Evolutionary conservation across 2,329 filamentous ascomycete genomes (phyloP), one percentile per base, ranked within the genome.

Genomic region (Meredithiella fracta): DNA sequence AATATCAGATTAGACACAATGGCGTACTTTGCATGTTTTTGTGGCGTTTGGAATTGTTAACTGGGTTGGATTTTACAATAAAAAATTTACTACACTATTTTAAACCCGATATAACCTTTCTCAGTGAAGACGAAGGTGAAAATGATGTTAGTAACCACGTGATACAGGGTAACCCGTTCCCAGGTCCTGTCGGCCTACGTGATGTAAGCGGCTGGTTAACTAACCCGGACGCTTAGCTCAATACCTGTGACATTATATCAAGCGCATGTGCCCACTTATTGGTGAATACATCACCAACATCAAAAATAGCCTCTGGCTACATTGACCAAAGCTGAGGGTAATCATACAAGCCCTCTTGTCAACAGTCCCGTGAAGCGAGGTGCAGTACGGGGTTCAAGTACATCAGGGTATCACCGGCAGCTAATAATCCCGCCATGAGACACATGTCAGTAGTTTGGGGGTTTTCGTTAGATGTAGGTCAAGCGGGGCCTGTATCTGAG

Each of bases 11-110:
- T 52, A 22, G 44, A 57, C 55, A 38, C 23, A 29, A 51, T 47
- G 25, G 44, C 44, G 29, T 55, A 49, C 40, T 55, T 38, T 58
- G 38, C 38, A 53, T 53, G 56, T 52, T 55, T 42, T 44, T 55
- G 53, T 23, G 49, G 53, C 57, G 50, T 56, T 53, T 9, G 53
- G 49, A 53, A 55, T 52, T 56, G 57, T 58, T 37, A 53, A 25
- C 40, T 37, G 50, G 20, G 31, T 49, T 53, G 50, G 31, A 23
- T 40, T 52, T 51, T 58, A 14, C 22, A 31, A 25, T 47, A 54
- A 37, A 56, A 56, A 51, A 40, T 56, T 15, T 34, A 42, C 44
- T 49, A 49, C 44, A 1, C 23, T 3, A 49, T 49, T 49, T 49
- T 15, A 3, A 8, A 44, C 5, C 11, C 29, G 11, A 34, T 34